phyloP scores from a whole-genome alignment of 352 stramenopile genomes.

The Pythium aristosporum region DNA sequence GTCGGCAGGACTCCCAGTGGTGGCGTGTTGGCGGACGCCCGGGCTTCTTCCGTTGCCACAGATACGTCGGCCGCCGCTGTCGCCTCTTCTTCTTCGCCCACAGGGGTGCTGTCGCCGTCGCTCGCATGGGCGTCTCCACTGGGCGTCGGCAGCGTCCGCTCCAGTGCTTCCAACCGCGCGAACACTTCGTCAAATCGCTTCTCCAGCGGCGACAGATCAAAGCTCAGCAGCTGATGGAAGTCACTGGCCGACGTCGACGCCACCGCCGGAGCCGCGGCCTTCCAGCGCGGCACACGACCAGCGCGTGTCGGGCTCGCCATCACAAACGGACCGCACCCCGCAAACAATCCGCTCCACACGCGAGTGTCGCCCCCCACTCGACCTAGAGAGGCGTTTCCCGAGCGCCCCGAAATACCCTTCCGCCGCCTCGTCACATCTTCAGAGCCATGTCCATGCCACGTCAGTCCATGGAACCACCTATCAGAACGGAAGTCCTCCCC shows the following conservation, averaged over 20 bases:
- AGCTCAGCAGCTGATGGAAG: constrained; percentile 19
- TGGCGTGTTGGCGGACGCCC: neutral
- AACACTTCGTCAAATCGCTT: constrained; percentile 52
- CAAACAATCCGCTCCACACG: too few species aligned
- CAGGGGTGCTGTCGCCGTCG: neutral
- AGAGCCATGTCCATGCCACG: neutral
- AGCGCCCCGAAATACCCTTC: neutral
- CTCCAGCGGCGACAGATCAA: constrained; percentile 44
- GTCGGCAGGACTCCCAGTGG: too few species aligned
- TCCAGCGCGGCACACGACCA: neutral
- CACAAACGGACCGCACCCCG: neutral
- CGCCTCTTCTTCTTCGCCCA: neutral
- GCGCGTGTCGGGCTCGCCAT: constrained; percentile 14
- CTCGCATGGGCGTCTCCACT: neutral
- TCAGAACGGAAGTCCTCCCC: neutral
- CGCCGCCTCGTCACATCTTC: neutral
- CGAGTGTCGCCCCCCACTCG: neutral
- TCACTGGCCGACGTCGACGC: constrained; percentile 1
- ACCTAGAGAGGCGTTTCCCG: neutral
- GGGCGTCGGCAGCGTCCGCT: constrained; percentile 11
- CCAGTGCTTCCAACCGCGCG: constrained; percentile 41
- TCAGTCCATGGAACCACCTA: neutral
- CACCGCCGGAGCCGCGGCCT: neutral
- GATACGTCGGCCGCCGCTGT: neutral
- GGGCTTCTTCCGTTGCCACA: neutral